These are phyloP conservation scores for Brassica incana DNA, from an alignment of 345 rosid species.

Conservation along the genomic window DNA sequence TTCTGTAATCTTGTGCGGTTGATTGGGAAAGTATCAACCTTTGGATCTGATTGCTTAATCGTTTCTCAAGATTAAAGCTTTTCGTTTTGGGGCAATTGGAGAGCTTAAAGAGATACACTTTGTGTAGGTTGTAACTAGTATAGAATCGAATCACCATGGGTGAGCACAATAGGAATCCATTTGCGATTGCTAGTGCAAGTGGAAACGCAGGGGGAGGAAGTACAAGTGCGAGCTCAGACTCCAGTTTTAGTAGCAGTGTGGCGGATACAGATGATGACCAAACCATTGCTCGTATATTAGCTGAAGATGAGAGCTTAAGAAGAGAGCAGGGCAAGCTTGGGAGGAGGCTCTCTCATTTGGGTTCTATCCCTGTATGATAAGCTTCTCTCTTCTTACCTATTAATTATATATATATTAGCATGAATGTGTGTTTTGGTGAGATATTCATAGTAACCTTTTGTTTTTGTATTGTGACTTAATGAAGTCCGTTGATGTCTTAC, in stretches of 20 bases:
- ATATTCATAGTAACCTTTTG: not conserved
- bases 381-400: not conserved
- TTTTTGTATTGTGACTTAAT: too few species aligned
- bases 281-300: constrained; percentile 72
- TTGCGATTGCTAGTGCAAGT: constrained; percentile 29
- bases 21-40: not conserved
- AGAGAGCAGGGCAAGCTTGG: constrained; percentile 54
- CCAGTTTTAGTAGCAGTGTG: constrained; percentile 72
- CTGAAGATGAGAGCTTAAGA: constrained; percentile 56
- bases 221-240: constrained; percentile 78
- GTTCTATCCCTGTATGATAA: constrained; percentile 72
- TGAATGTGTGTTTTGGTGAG: not conserved
- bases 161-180: constrained; percentile 34
- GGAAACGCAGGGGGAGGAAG: constrained; percentile 32
- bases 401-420: not conserved
- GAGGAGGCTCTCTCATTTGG: constrained; percentile 81
- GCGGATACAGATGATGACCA: constrained; percentile 84
- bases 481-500: too few species aligned
- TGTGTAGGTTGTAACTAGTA: not conserved
- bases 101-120: not conserved
- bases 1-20: not conserved
- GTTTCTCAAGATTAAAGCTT: too few species aligned
- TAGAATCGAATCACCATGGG: constrained; percentile 16
- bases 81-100: too few species aligned
- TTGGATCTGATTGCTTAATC: not conserved